Percentiles rank a stretch among this genome's conserved stretches.
phyloP scores from a whole-genome alignment of 108 stramenopile species.

The Stephanodiscus triporus region DNA sequence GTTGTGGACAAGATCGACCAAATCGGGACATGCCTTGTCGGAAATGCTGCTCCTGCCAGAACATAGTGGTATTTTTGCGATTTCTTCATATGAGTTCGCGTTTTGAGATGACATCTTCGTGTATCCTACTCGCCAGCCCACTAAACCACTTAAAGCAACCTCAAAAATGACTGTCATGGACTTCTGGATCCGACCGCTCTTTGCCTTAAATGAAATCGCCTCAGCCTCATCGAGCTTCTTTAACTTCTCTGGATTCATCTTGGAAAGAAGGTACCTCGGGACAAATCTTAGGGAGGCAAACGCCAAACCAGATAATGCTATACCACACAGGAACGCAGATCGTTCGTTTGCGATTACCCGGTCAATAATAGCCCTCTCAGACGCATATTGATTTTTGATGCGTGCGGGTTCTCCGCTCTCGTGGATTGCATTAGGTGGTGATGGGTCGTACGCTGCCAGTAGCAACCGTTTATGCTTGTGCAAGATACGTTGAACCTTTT shows the following conservation, averaged over 20 bases:
- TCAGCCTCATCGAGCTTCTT: constrained; percentile 43
- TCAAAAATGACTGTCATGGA: constrained; percentile 37
- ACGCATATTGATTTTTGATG: constrained; percentile 25
- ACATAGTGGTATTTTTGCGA: constrained; percentile 53
- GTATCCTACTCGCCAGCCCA: constrained; percentile 45
- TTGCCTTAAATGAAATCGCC: constrained; percentile 29
- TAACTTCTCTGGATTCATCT: constrained; percentile 37
- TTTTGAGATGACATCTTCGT: constrained; percentile 40
- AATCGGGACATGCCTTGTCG: constrained; percentile 52
- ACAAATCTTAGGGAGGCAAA: constrained; percentile 46
- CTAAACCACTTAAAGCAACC: constrained; percentile 40
- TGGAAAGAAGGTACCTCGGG: constrained; percentile 33
- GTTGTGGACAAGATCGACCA: constrained; percentile 49
- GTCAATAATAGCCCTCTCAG: constrained; percentile 31
- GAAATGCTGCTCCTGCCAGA: constrained; percentile 48
- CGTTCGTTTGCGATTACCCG: constrained; percentile 42
- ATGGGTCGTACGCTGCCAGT: constrained; percentile 10
- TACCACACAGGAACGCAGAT: constrained; percentile 34
- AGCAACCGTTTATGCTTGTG: constrained; percentile 23
- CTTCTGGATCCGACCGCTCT: constrained; percentile 43
- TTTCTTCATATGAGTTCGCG: constrained; percentile 31
- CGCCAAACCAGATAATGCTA: constrained; percentile 36
- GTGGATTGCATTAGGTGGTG: not conserved
- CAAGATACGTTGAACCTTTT: constrained; percentile 4
- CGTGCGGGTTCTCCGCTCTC: constrained; percentile 6